A percentile compares a stretch with the other conserved stretches of the same genome.
These are phyloP conservation scores for Pythium volutum DNA, from an alignment of 352 stramenopile genomes.

Conservation along the genomic window DNA sequence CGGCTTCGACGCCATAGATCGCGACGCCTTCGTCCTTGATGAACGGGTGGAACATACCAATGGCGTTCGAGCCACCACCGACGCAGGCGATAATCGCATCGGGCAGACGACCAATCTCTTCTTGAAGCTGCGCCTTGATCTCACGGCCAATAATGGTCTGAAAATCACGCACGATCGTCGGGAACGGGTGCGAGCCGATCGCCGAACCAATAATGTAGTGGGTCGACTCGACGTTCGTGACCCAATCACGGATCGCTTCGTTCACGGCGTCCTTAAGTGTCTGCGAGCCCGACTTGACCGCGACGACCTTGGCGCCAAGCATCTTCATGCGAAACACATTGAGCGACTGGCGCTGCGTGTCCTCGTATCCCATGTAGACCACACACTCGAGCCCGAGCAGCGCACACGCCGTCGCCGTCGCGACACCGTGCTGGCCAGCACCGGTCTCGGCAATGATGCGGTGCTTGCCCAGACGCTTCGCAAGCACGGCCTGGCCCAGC, in stretches of 20 bases:
- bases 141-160: slow-evolving; percentile 95
- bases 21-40: slow-evolving; percentile 90
- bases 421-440: slow-evolving; percentile 97
- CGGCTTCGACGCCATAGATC: slow-evolving; percentile 96
- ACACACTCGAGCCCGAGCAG: slow-evolving; percentile 95
- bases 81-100: slow-evolving; percentile 97
- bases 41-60: slow-evolving; percentile 98
- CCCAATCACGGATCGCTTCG: slow-evolving; percentile 98
- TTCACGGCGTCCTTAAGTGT: slow-evolving; percentile 99
- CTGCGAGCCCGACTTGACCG: slow-evolving; percentile 93
- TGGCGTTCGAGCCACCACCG: slow-evolving; percentile 98
- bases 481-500: slow-evolving; percentile 94
- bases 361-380: slow-evolving; percentile 99
- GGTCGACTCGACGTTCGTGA: slow-evolving; percentile 97
- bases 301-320: slow-evolving; percentile 97
- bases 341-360: slow-evolving; percentile 96
- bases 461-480: slow-evolving; percentile 95
- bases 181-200: slow-evolving; percentile 97
- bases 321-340: slow-evolving; percentile 99
- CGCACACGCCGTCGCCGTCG: slow-evolving; percentile 96
- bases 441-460: slow-evolving; percentile 99
- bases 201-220: slow-evolving; percentile 99
- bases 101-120: slow-evolving; percentile 94
- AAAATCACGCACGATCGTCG: slow-evolving; percentile 98
- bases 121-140: slow-evolving; percentile 92